A percentile compares a stretch with the other conserved stretches of the same genome.
These are phyloP conservation scores for Aspergillus calidoustus DNA, from an alignment of 2,329 filamentous ascomycete genomes.

Conservation along the genomic window DNA sequence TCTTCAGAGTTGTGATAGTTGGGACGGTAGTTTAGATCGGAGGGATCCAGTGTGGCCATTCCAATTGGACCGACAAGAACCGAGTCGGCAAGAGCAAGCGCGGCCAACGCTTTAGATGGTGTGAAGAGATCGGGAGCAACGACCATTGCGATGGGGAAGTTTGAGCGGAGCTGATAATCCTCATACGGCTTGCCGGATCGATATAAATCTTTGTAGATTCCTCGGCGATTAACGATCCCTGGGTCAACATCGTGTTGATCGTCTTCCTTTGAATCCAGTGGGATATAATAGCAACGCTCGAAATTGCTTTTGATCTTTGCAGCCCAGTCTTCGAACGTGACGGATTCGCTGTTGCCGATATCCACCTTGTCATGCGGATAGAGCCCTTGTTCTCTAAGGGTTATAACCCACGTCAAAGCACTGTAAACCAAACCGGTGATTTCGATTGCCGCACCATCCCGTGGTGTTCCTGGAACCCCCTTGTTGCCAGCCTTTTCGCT, in stretches of 20 bases:
- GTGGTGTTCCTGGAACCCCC: conserved; percentile 92
- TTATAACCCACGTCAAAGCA: conserved; percentile 77
- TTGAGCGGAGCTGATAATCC: conserved; percentile 93
- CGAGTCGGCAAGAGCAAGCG: conserved; percentile 79
- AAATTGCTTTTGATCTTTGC: conserved; percentile 80
- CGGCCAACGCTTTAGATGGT: conserved; percentile 74
- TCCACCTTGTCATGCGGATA: conserved; percentile 77
- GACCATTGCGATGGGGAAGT: conserved; percentile 94
- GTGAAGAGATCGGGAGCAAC: conserved; percentile 90
- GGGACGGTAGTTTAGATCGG: conserved; percentile 89
- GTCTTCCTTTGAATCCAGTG: conserved; percentile 71
- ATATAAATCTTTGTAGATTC: conserved; percentile 98
- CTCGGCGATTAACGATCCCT: conserved; percentile 80
- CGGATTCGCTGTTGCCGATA: conserved; percentile 61
- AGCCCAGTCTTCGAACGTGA: conserved; percentile 81
- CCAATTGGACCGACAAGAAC: conserved; percentile 83
- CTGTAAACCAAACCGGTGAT: conserved; percentile 95
- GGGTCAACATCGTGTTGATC: conserved; percentile 78
- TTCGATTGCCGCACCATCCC: conserved; percentile 92
- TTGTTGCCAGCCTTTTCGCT: conserved; percentile 88
- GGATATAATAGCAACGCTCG: conserved; percentile 90
- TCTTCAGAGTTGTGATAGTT: conserved; percentile 97
- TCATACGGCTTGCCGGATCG: conserved; percentile 93
- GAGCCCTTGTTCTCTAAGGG: conserved; percentile 68
- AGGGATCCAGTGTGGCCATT: conserved; percentile 94